phyloP scores from a whole-genome alignment of 495 filamentous ascomycete species.

The Penicillium argentinense region DNA sequence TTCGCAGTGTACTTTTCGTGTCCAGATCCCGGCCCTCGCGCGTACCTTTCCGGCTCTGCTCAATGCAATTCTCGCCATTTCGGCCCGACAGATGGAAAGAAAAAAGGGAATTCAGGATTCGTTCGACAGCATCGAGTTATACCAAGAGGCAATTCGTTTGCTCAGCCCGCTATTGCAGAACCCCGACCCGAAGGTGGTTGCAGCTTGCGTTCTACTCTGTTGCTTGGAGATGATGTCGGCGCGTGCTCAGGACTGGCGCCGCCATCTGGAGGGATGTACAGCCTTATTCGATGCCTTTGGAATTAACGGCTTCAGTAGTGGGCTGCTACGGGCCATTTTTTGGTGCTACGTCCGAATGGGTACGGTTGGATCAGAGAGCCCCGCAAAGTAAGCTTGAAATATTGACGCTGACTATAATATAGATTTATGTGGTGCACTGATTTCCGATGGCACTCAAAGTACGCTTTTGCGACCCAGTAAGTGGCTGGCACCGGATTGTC shows the following conservation, averaged over 20 bases:
- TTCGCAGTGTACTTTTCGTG: conserved; percentile 38
- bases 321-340: conserved; percentile 44
- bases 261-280: conserved; percentile 49
- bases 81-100: conserved; percentile 43
- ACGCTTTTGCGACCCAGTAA: conserved; percentile 41
- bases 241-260: conserved; percentile 44
- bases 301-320: conserved; percentile 43
- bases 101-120: conserved; percentile 36
- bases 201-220: conserved; percentile 41
- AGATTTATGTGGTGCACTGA: conserved; percentile 50
- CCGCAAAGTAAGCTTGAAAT: too few species aligned
- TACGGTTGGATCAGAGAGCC: conserved; percentile 14
- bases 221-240: conserved; percentile 53
- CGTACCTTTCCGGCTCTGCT: conserved; percentile 37
- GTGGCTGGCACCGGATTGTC: conserved; percentile 36
- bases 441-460: conserved; percentile 44
- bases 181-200: conserved; percentile 41
- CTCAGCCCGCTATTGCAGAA: conserved; percentile 35
- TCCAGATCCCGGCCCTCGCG: conserved; percentile 40
- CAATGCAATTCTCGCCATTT: conserved; percentile 44
- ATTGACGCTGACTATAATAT: conserved; percentile 5
- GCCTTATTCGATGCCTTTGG: conserved; percentile 43
- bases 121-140: conserved; percentile 44
- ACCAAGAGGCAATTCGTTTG: conserved; percentile 46
- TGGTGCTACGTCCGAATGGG: conserved; percentile 54